Conservation (phyloP, 1,284 basidiomycete species). For the Austroboletus novae-zelandiae region DNA sequence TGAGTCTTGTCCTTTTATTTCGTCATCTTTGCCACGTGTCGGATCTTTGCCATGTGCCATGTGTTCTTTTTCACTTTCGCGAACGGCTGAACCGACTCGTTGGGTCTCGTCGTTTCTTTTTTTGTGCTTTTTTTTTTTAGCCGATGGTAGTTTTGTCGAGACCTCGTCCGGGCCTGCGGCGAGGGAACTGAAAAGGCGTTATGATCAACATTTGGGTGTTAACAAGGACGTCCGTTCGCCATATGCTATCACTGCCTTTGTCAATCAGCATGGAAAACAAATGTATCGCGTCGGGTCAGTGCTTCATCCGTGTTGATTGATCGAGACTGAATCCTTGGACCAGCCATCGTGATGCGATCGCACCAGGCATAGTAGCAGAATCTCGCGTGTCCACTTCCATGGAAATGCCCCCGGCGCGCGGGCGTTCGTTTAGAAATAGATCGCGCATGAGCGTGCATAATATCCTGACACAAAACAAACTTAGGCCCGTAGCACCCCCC, state of each 20-base stretch:
- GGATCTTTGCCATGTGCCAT: constrained; percentile 4
- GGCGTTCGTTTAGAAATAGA: constrained; percentile 35
- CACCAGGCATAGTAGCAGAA: constrained; percentile 44
- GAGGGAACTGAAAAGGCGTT: constrained; percentile 68
- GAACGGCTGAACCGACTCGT: too few relatives aligned
- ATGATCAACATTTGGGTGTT: constrained; percentile 66
- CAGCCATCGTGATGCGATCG: constrained; percentile 54
- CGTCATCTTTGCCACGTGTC: constrained; percentile 1
- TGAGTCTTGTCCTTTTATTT: constrained; percentile 37
- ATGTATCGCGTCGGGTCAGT: constrained; percentile 74
- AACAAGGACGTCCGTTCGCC: constrained; percentile 66
- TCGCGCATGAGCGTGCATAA: constrained; percentile 67
- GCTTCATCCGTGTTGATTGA: constrained; percentile 1
- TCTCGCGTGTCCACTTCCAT: constrained; percentile 32
- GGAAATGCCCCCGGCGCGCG: constrained; percentile 19
- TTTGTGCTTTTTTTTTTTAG: constrained; percentile 33
- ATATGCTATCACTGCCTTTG: constrained; percentile 72
- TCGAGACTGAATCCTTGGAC: constrained; percentile 5
- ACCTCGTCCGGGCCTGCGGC: constrained; percentile 72
- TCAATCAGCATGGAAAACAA: constrained; percentile 73
- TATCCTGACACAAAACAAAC: constrained; percentile 53
- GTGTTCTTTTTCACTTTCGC: background rate
- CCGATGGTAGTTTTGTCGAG: constrained; percentile 73
- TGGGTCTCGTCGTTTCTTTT: too few relatives aligned
- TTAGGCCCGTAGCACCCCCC: constrained; percentile 37